Base-by-base conservation (phyloP, 257 asterid species). In the Capsicum chinense region DNA sequence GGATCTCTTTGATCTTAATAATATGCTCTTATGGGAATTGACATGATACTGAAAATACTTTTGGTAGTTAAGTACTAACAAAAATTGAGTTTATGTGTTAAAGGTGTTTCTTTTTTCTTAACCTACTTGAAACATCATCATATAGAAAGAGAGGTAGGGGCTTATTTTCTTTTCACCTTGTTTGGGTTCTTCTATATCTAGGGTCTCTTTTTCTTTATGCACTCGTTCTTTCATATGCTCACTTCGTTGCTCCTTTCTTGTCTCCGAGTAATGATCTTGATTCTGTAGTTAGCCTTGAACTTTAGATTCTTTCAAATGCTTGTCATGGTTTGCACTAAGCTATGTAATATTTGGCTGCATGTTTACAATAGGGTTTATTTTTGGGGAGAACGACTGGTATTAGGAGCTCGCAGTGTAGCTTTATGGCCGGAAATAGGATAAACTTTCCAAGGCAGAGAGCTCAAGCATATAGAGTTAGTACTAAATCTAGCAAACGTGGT, bases 401-500 rank as follows among this genome's bases (percentile, higher is more conserved):
- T 83, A 90, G 90, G 89, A 90, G 98, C 92, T 90, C 95, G 54
- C 95, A 93, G 56, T 92, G 98, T 88, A 93, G 92, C 94, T 92
- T 93, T 89, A 88, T 89, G 90, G 87, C 84, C 47, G 98, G 98
- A 83, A 92, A 83, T 56, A 91, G 86, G 90, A 85, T 95, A 81
- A 89, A 84, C 88, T 92, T 88, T 82, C 93, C 95, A 76, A 87
- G 86, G 48, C 95, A 93, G 90, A 91, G 86, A 63, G 83, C 87
- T 83, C 92, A 84, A 81, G 87, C 91, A 79, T 86, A 87, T 85
- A 88, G 87, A 81, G 89, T 88, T 86, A 84, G 87, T 85, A 66
- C 78, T 52, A 92, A 86, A 86, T 87, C 91, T 83, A 89, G 92
- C 39, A 92, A 90, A 89, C 89, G 86, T 57, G 95, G 94, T 6